A percentile compares a stretch with the other conserved stretches of the same genome.
Evolutionary conservation across 176 grass and related monocot species (phyloP).

Genomic region (Carex parvula): DNA sequence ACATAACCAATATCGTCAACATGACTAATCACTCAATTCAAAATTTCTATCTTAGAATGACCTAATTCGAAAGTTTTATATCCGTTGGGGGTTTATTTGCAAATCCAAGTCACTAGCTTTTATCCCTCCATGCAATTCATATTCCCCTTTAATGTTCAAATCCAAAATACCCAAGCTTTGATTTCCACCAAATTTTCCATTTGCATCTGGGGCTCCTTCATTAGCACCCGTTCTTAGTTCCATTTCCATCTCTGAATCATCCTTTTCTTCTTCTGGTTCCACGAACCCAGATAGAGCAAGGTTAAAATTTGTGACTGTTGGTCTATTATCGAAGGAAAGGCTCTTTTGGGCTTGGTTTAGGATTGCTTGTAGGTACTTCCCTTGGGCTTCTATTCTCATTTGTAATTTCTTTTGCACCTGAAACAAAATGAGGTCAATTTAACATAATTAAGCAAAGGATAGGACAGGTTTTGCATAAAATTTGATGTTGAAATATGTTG

Average conservation of each 20-base stretch:
- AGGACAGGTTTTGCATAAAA: neutral
- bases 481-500: too few species aligned
- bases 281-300: slow-evolving; percentile 62
- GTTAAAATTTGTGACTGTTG: slow-evolving; percentile 60
- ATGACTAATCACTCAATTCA: slow-evolving; percentile 31
- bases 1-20: slow-evolving; percentile 39
- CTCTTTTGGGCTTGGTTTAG: slow-evolving; percentile 67
- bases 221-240: slow-evolving; percentile 32
- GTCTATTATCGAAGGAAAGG: slow-evolving; percentile 44
- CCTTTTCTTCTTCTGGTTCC: slow-evolving; percentile 40
- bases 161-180: slow-evolving; percentile 52
- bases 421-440: neutral
- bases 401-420: slow-evolving; percentile 98
- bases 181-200: slow-evolving; percentile 37
- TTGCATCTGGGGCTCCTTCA: slow-evolving; percentile 34
- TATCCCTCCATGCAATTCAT: slow-evolving; percentile 42
- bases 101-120: slow-evolving; percentile 42
- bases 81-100: slow-evolving; percentile 44
- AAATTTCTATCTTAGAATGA: slow-evolving; percentile 28
- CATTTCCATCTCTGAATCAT: slow-evolving; percentile 40
- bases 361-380: slow-evolving; percentile 80
- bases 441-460: neutral
- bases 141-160: slow-evolving; percentile 76
- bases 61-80: slow-evolving; percentile 32
- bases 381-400: slow-evolving; percentile 94